Base-by-base conservation (phyloP, 345 rosid genomes). In the Kernera saxatilis region DNA sequence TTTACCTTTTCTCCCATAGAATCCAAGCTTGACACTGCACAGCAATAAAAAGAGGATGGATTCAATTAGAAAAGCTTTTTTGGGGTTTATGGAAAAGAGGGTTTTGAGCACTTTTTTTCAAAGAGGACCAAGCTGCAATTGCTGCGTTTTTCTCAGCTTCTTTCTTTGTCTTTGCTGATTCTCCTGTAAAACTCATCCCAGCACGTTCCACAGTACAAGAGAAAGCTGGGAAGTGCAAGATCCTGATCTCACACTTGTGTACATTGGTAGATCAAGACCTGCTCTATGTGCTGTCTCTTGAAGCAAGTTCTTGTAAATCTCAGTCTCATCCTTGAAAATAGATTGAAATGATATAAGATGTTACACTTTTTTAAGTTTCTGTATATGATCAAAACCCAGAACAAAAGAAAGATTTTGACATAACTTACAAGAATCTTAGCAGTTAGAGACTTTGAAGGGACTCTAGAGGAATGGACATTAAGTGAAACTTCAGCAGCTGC, bases 131-230 rank as follows among this genome's bases (percentile, higher is more conserved):
- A 75, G 97, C 92, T 41, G 81, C 83, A 79, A 88, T 84, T 8
- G 95, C 97, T 26, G 95, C 88, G 72, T 85, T 87, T 73, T 91
- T 91, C 84, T 91, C 93, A 59, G 93, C 96, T 82, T 87, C 96
- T 79, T 88, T 91, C 85, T 88, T 91, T 51, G 92, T 85, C 83
- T 85, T 85, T 53, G 92, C 82, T 14, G 82, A 79, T 65, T 84
- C 88, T 65, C 96, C 96, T 0, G 67, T 73, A 69, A 89, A 89
- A 54, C 73, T 84, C 85, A 89, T 84, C 45, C 91, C 86, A 19
- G 84, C 96, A 63, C 87, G 87, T 68, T 87, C 87, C 64, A 85
- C 91, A 2, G 75, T 82, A 73, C 93, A 83, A 5, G 85, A 72
- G 78, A 87, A 87, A 7, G 53, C 33, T 33, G 91, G 85, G 64